Evolutionary conservation across 1,284 basidiomycete species (phyloP).

Genomic region (Sanguinoderma infundibulare): DNA sequence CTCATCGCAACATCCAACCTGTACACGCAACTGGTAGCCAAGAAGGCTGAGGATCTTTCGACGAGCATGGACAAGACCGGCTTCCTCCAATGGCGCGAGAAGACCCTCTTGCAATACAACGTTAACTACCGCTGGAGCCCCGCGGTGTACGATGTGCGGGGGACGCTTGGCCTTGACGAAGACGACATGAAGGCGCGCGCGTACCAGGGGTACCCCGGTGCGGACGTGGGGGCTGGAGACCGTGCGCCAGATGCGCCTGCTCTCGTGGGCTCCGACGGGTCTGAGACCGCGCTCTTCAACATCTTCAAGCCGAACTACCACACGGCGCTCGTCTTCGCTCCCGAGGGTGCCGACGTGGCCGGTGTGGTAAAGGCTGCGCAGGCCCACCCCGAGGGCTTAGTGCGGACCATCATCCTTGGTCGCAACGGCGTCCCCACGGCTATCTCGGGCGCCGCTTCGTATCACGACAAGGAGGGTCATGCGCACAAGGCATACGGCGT

Average conservation of each 20-base stretch:
- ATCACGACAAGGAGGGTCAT: slow-evolving; percentile 24
- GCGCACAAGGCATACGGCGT: slow-evolving; percentile 25
- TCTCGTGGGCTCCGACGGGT: slow-evolving; percentile 26
- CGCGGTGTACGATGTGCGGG: slow-evolving; percentile 45
- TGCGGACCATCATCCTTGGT: slow-evolving; percentile 16
- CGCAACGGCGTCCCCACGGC: slow-evolving; percentile 1
- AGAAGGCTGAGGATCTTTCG: neutral
- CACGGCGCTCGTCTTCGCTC: slow-evolving; percentile 32
- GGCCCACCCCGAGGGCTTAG: slow-evolving; percentile 1
- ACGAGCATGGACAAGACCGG: neutral
- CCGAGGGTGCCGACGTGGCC: neutral
- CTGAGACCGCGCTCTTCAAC: slow-evolving; percentile 28
- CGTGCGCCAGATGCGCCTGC: slow-evolving; percentile 48
- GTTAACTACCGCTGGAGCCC: slow-evolving; percentile 54
- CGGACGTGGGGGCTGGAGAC: slow-evolving; percentile 44
- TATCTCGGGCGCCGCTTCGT: neutral
- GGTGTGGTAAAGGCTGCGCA: neutral
- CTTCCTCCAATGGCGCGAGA: slow-evolving; percentile 44
- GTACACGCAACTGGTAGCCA: slow-evolving; percentile 1
- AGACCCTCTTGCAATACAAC: too few relatives aligned
- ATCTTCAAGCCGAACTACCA: slow-evolving; percentile 30
- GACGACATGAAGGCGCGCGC: slow-evolving; percentile 13
- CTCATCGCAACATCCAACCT: slow-evolving; percentile 23
- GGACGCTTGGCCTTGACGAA: slow-evolving; percentile 6
- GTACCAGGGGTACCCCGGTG: slow-evolving; percentile 17